Conservation (phyloP, 2,329 filamentous ascomycete species). For the Aspergillus fructus region DNA sequence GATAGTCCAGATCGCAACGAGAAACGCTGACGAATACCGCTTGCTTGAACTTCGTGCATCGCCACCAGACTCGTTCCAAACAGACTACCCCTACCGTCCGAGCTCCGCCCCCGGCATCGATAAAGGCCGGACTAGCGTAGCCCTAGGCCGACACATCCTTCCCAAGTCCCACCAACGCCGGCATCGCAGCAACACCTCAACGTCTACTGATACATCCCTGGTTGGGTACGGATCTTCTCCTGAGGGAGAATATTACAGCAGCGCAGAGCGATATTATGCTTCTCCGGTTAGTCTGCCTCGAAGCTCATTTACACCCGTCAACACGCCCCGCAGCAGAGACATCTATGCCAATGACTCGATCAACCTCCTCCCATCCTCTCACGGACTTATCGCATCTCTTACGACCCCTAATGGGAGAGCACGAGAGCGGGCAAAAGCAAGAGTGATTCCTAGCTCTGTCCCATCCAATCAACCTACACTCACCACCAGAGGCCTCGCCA, state of each 20-base stretch:
- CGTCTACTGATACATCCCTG: conserved; percentile 26
- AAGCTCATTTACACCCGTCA: conserved; percentile 44
- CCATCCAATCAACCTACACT: not conserved
- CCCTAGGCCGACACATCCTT: conserved; percentile 21
- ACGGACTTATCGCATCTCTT: conserved; percentile 24
- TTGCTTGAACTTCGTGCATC: conserved; percentile 26
- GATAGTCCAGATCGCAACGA: conserved; percentile 55
- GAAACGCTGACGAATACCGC: conserved; percentile 32
- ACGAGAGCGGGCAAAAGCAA: not conserved
- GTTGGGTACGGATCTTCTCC: conserved; percentile 43
- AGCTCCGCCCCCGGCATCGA: conserved; percentile 8
- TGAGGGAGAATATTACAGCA: conserved; percentile 25
- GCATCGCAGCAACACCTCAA: not conserved
- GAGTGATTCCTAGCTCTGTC: conserved; percentile 1
- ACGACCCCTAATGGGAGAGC: not conserved
- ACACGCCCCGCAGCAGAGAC: conserved; percentile 34
- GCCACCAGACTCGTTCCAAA: not conserved
- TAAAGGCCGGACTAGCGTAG: not conserved
- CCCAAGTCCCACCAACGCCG: conserved; percentile 21
- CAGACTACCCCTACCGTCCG: conserved; percentile 8
- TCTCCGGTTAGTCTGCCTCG: conserved; percentile 43
- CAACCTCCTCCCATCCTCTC: conserved; percentile 19
- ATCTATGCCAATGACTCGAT: not conserved
- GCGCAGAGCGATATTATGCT: conserved; percentile 34
- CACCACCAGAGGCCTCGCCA: not conserved